Evolutionary conservation across 805 yeast species (phyloP).

Genomic region (Candida wancherniae): DNA sequence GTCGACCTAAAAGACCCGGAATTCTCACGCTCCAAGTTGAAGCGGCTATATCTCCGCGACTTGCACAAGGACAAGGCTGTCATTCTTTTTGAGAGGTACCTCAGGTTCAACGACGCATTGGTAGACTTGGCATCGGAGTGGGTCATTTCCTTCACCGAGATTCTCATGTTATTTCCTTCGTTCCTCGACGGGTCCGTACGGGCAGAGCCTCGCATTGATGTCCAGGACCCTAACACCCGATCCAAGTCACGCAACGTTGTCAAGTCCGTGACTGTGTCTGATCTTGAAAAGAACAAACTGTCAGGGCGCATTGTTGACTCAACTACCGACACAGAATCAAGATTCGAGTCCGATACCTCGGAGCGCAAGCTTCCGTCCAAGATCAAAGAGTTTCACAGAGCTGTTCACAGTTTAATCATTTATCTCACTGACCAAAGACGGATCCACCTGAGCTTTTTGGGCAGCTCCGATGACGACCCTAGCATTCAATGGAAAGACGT

Average conservation of each 20-base stretch:
- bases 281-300: not conserved
- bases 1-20: slow-evolving; percentile 8
- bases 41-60: slow-evolving; percentile 31
- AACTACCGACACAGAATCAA: slow-evolving; percentile 3
- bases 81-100: slow-evolving; percentile 29
- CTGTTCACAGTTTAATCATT: slow-evolving; percentile 40
- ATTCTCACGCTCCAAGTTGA: slow-evolving; percentile 21
- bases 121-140: slow-evolving; percentile 40
- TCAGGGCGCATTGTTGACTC: not conserved
- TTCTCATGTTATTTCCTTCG: slow-evolving; percentile 35
- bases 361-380: slow-evolving; percentile 9
- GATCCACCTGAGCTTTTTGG: slow-evolving; percentile 38
- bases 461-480: slow-evolving; percentile 18
- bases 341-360: not conserved
- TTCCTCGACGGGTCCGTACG: slow-evolving; percentile 32
- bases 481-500: slow-evolving; percentile 43
- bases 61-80: slow-evolving; percentile 31
- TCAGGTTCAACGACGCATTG: slow-evolving; percentile 34
- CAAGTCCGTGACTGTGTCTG: slow-evolving; percentile 5
- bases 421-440: slow-evolving; percentile 52
- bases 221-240: slow-evolving; percentile 7
- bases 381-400: slow-evolving; percentile 27
- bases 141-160: slow-evolving; percentile 32
- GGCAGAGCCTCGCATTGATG: too few relatives aligned
- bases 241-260: slow-evolving; percentile 2